phyloP scores from a whole-genome alignment of 2,329 filamentous ascomycete species.

The Diaporthe sp. region DNA sequence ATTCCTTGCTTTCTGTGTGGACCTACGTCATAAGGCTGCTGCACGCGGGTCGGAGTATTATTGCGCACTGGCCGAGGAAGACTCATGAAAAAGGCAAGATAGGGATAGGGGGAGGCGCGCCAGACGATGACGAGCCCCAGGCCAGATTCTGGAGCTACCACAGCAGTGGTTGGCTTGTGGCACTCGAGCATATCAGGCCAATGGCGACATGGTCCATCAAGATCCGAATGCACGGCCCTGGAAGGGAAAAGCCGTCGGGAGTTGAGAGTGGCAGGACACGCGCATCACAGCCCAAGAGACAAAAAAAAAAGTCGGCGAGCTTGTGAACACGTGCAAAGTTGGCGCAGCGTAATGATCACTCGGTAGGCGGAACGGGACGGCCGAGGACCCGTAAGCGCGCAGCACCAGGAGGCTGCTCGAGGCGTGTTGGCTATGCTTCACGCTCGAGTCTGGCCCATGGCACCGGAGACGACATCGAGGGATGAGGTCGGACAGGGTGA shows the following conservation, averaged over 20 bases:
- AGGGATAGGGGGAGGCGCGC: not conserved
- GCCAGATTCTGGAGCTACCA: slow-evolving; percentile 23
- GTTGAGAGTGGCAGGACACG: not conserved
- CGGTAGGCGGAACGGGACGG: not conserved
- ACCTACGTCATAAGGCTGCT: slow-evolving; percentile 33
- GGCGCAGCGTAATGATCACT: not conserved
- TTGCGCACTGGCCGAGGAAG: slow-evolving; percentile 19
- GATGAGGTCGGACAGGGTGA: slow-evolving; percentile 18
- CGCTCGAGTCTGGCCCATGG: not conserved
- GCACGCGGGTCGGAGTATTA: slow-evolving; percentile 31
- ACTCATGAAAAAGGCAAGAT: slow-evolving; percentile 8
- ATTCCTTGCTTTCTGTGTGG: slow-evolving; percentile 31
- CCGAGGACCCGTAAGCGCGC: not conserved
- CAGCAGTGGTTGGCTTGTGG: slow-evolving; percentile 18
- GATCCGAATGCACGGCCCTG: slow-evolving; percentile 23
- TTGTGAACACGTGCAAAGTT: not conserved
- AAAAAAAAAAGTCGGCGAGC: not conserved
- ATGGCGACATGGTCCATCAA: slow-evolving; percentile 14
- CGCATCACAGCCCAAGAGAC: not conserved
- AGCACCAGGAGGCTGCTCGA: not conserved
- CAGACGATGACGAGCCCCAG: slow-evolving; percentile 20
- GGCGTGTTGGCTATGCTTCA: not conserved
- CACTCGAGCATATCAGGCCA: slow-evolving; percentile 31
- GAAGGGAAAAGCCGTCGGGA: not conserved
- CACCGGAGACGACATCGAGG: not conserved